These are phyloP conservation scores for Nitzschia inconspicua DNA, from an alignment of 108 stramenopile species.

Conservation along the genomic window DNA sequence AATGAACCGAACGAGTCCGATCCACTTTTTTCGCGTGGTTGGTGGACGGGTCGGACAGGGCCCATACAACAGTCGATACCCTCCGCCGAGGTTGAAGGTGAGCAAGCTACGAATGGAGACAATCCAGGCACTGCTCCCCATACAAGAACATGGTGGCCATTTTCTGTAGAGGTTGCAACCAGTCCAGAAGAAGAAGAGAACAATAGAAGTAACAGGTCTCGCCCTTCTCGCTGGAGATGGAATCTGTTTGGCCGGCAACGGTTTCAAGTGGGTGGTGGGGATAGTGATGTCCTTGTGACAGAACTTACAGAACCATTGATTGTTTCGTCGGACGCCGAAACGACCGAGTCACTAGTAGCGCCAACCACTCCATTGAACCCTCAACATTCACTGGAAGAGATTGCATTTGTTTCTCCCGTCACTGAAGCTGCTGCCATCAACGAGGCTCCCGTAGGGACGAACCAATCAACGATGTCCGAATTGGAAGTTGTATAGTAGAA, in stretches of 20 bases:
- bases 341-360: no score
- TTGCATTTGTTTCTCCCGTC: no score
- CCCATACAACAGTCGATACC: neutral
- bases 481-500: no score
- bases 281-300: neutral
- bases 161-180: neutral
- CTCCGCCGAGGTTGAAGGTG: neutral
- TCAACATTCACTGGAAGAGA: no score
- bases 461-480: no score
- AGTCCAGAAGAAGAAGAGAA: neutral
- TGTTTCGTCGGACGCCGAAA: neutral
- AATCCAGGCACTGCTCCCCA: neutral
- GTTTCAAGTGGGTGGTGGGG: neutral
- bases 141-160: constrained; percentile 4
- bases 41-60: neutral
- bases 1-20: neutral
- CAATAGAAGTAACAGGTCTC: neutral
- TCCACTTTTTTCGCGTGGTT: neutral
- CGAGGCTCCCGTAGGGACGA: no score
- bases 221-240: neutral
- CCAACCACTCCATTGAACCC: no score
- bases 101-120: neutral
- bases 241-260: neutral
- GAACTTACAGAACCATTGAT: constrained; percentile 11
- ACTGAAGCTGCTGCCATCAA: no score